Evolutionary conservation across 495 filamentous ascomycete genomes (phyloP), one percentile per base, ranked within the genome.

Genomic region (Xylaria cubensis): DNA sequence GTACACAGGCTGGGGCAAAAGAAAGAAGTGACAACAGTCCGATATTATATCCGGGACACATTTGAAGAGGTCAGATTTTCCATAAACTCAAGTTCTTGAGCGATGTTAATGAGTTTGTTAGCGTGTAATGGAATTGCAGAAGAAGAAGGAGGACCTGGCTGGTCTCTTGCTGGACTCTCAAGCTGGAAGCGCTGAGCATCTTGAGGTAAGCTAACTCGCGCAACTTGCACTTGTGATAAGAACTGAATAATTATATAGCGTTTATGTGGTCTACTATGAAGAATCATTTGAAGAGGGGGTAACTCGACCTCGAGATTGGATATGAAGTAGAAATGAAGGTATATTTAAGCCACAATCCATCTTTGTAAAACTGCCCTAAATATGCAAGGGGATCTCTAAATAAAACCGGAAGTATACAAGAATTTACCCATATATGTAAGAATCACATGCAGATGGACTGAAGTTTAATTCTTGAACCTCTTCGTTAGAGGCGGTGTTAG

Each of bases 1-100:
- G 78, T 85, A 13, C 77, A 84, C 44, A 63, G 83, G 24, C 70
- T 84, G 19, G 82, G 81, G 0, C 82, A 85, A 64, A 75, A 34
- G n/a, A 62, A 73, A n/a, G 76, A 81, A 63, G 81, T 84, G 0
- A 81, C 77, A 0, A 83, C 82, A 0, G 69, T 84, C n/a, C 77
- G 81, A 3, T 79, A 80, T 44, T 77, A 73, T 44, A 69, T 83
- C 1, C 55, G 67, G n/a, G 77, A 82, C 62, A 74, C 82, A 2
- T 82, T 84, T 70, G 82, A 84, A 53, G 78, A 84, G 70, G 80
- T 79, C 15, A 17, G 70, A 51, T 68, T 13, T 55, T 41, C 48
- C 6, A 1, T 29, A 1, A 24, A 24, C n/a, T 26, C 9, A 15
- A 13, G 44, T 63, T 36, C 2, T 17, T 8, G 56, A 34, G 24